Base-by-base conservation (phyloP, 164 flowering plant genomes). In the Umbilicus rupestris region DNA sequence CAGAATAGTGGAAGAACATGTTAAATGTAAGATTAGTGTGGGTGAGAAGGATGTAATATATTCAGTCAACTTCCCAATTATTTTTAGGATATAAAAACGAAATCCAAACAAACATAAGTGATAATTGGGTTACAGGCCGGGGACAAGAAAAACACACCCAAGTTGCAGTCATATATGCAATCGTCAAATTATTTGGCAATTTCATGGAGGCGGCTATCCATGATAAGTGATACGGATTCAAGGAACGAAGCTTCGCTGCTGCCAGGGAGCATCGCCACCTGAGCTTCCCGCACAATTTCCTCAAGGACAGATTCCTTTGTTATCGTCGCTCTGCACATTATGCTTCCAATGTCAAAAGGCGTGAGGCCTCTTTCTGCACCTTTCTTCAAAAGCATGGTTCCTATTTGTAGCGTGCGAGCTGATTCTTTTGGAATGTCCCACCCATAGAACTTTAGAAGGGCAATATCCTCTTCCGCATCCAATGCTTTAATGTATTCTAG, bases 341-440 rank as follows among this genome's bases (percentile, higher is more conserved):
- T 70, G 75, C 44, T 80, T 67, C 86, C 88, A 24, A 84, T 84
- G 65, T 64, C 72, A 62, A 68, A 81, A 6, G 86, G 83, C 0
- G 84, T 81, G 62, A 84, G 79, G 45, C 82, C 82, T 71, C 74
- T 76, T 66, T 72, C 73, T 2, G 72, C 84, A 2, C 88, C 86
- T 62, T 84, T 84, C 79, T 84, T 84, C 65, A 84, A 71, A 64
- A 84, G 84, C 88, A 84, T 84, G 49, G 88, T 84, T 46, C 86
- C 80, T 67, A 82, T 78, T 39, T 82, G 78, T 37, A 84, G 76
- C 0, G 73, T 71, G 16, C 86, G 88, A 17, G 88, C 84, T 69
- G 76, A 68, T 58, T 78, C 78, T 5, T 52, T 59, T 1, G 88
- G 82, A 15, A 78, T 39, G 6, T 80, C 78, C 86, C 88, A 84